Percentiles rank a stretch among this genome's conserved stretches.
Conservation (phyloP, 805 yeast species). For the Candida quercuum region DNA sequence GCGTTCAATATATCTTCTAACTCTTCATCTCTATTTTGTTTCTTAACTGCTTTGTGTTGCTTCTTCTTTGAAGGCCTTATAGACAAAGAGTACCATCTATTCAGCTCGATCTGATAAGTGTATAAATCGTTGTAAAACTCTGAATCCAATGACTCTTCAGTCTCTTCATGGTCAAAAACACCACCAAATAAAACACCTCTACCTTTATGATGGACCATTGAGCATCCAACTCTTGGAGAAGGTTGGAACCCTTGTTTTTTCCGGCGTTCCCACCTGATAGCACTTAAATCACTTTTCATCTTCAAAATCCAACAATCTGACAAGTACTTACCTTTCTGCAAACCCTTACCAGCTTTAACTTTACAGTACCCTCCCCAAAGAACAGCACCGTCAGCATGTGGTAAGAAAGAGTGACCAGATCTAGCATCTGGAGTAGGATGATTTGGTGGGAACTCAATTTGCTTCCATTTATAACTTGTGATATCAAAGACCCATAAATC, state of each 20-base stretch:
- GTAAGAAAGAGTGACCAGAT: slow-evolving; percentile 86
- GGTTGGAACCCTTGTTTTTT: slow-evolving; percentile 88
- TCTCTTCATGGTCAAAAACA: slow-evolving; percentile 90
- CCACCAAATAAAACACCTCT: slow-evolving; percentile 95
- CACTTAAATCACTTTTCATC: slow-evolving; percentile 75
- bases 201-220: slow-evolving; percentile 83
- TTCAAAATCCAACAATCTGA: slow-evolving; percentile 82
- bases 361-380: slow-evolving; percentile 93
- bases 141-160: slow-evolving; percentile 86
- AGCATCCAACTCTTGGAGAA: slow-evolving; percentile 90
- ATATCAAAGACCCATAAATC: slow-evolving; percentile 94
- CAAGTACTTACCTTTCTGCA: slow-evolving; percentile 86
- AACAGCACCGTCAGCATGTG: slow-evolving; percentile 76
- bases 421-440: slow-evolving; percentile 85
- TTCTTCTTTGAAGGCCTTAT: slow-evolving; percentile 59
- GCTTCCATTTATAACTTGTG: slow-evolving; percentile 85
- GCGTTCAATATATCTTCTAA: slow-evolving; percentile 76
- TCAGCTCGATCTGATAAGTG: slow-evolving; percentile 78
- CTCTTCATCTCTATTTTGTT: slow-evolving; percentile 48
- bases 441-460: slow-evolving; percentile 78
- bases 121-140: slow-evolving; percentile 75
- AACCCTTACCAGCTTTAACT: slow-evolving; percentile 82
- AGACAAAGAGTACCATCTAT: slow-evolving; percentile 79
- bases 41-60: slow-evolving; percentile 40
- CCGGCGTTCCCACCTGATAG: slow-evolving; percentile 82